Evolutionary conservation across 768 basidiomycete species (phyloP).

Genomic region (Podaxis pistillaris): DNA sequence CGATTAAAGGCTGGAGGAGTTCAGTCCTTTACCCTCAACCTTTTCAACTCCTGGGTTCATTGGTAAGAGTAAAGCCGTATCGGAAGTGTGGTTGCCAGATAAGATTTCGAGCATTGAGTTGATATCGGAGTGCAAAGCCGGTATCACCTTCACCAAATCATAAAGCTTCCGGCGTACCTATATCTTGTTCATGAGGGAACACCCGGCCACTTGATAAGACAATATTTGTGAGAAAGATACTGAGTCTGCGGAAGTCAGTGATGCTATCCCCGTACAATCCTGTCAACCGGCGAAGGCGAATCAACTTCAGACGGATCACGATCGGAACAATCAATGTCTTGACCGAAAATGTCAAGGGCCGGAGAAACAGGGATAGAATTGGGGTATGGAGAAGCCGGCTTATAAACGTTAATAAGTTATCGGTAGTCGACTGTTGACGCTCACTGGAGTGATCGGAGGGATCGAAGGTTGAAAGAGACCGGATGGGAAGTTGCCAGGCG

Average conservation of each 20-base stretch:
- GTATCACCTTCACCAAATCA: background rate
- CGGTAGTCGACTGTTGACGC: background rate
- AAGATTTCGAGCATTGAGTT: background rate
- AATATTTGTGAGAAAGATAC: background rate
- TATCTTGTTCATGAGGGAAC: background rate
- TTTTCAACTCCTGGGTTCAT: background rate
- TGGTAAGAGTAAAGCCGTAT: background rate
- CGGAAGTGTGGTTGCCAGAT: background rate
- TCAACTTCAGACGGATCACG: background rate
- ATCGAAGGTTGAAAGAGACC: background rate
- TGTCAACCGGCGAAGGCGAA: background rate
- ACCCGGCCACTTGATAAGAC: background rate
- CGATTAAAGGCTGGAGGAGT: background rate
- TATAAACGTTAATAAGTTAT: background rate
- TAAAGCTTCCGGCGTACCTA: background rate
- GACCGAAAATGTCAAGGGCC: background rate
- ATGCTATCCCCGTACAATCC: background rate
- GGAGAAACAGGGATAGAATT: background rate
- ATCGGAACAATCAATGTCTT: background rate
- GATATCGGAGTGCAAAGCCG: background rate
- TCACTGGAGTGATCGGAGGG: conserved; percentile 1
- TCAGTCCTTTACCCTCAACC: background rate
- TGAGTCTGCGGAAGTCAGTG: background rate
- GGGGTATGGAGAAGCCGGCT: background rate
- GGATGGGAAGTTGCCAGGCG: background rate